Conservation (phyloP, 805 yeast genomes). For the Wickerhamiella occidentalis region DNA sequence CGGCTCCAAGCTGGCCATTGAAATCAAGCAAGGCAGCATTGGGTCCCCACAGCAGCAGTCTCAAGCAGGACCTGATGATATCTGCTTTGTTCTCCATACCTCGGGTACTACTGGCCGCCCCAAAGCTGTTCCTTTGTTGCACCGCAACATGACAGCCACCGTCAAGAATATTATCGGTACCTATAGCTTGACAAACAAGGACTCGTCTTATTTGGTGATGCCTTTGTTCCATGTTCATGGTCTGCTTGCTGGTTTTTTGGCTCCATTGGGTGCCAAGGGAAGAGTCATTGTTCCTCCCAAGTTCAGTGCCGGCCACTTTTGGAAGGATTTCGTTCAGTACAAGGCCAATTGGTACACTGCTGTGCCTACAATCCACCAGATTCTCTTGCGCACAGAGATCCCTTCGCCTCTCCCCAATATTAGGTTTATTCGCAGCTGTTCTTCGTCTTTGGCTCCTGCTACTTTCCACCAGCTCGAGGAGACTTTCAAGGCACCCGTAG, state of each 20-base stretch:
- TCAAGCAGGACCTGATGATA: constrained; percentile 35
- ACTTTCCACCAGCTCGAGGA: constrained; percentile 47
- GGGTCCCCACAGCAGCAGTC: constrained; percentile 6
- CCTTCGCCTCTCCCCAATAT: constrained; percentile 44
- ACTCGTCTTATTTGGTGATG: constrained; percentile 55
- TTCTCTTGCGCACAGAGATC: constrained; percentile 40
- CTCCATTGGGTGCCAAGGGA: constrained; percentile 51
- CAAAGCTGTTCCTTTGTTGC: constrained; percentile 62
- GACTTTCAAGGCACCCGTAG: constrained; percentile 50
- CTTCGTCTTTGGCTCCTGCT: constrained; percentile 56
- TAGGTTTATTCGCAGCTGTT: constrained; percentile 60
- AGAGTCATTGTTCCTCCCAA: constrained; percentile 47
- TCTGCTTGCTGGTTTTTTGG: constrained; percentile 49
- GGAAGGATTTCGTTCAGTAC: constrained; percentile 42
- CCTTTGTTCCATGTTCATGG: constrained; percentile 74
- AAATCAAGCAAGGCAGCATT: constrained; percentile 9
- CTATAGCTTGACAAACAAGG: constrained; percentile 38
- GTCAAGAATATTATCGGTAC: constrained; percentile 48
- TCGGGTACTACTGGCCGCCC: constrained; percentile 71
- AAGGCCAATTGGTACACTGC: constrained; percentile 62
- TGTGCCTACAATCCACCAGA: constrained; percentile 66
- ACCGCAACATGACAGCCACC: constrained; percentile 47
- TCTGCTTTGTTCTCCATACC: constrained; percentile 58
- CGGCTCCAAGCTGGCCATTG: constrained; percentile 32
- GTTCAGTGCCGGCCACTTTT: constrained; percentile 50